Conservation (phyloP, 768 basidiomycete genomes). For the Phallus indusiatus region DNA sequence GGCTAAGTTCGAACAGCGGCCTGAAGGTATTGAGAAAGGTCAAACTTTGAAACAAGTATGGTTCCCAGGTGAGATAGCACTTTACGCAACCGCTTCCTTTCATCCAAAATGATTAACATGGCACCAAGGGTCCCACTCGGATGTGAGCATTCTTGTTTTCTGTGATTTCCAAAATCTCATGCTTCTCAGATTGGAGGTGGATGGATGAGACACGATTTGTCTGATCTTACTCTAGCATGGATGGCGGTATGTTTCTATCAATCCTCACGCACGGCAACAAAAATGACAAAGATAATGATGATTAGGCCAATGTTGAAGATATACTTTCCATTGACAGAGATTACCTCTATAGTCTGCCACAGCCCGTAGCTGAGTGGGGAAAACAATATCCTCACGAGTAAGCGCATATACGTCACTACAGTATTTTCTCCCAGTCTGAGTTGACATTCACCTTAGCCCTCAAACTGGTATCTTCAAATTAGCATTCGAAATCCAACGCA, state of each 20-base stretch:
- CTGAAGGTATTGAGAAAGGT: slow-evolving; percentile 38
- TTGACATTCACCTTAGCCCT: slow-evolving; percentile 22
- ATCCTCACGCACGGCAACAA: not conserved
- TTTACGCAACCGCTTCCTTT: not conserved
- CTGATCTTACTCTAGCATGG: slow-evolving; percentile 55
- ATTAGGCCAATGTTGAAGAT: slow-evolving; percentile 46
- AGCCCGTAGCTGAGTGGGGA: slow-evolving; percentile 53
- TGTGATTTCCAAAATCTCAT: not conserved
- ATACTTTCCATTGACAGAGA: slow-evolving; percentile 46
- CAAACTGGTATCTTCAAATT: slow-evolving; percentile 44
- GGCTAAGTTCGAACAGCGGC: slow-evolving; percentile 54
- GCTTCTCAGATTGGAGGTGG: slow-evolving; percentile 55
- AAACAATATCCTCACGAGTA: slow-evolving; percentile 54
- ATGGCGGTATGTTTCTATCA: slow-evolving; percentile 41
- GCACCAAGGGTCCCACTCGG: slow-evolving; percentile 20
- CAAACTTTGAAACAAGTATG: slow-evolving; percentile 65
- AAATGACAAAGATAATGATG: not conserved
- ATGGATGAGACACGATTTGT: slow-evolving; percentile 55
- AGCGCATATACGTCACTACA: slow-evolving; percentile 17
- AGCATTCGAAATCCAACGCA: slow-evolving; percentile 34
- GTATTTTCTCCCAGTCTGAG: not conserved
- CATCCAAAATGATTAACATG: not conserved
- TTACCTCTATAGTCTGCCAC: slow-evolving; percentile 41
- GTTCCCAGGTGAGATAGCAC: slow-evolving; percentile 46
- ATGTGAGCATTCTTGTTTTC: slow-evolving; percentile 13